Evolutionary conservation across 345 rosid species (phyloP).

Genomic region (Bruguiera parviflora): DNA sequence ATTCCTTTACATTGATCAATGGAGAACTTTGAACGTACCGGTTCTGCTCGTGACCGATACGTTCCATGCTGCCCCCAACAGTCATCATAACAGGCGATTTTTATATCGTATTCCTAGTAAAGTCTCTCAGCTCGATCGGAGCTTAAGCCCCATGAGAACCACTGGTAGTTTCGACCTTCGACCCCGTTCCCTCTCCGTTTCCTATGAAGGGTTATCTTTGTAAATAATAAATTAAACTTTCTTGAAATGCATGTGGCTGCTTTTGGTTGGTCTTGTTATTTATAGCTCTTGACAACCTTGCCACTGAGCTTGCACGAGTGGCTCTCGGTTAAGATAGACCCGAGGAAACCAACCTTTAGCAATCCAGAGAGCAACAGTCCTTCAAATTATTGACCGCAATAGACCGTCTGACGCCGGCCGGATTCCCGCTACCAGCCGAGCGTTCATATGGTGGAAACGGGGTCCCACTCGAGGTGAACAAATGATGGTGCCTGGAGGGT

Average conservation of each 20-base stretch:
- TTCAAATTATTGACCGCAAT: slow-evolving; percentile 14
- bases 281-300: background rate
- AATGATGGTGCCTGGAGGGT: slow-evolving; percentile 11
- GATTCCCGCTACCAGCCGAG: background rate
- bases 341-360: slow-evolving; percentile 13
- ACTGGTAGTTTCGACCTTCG: slow-evolving; percentile 12
- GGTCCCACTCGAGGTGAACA: slow-evolving; percentile 21
- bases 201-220: too few species aligned
- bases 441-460: slow-evolving; percentile 16
- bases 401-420: slow-evolving; percentile 18
- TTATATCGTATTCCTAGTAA: background rate
- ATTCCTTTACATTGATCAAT: background rate
- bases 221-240: background rate
- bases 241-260: slow-evolving; percentile 13
- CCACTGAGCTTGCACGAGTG: too few species aligned
- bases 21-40: slow-evolving; percentile 9
- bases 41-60: slow-evolving; percentile 39
- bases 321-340: background rate
- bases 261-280: slow-evolving; percentile 12
- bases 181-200: slow-evolving; percentile 16
- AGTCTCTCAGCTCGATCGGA: slow-evolving; percentile 20
- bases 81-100: slow-evolving; percentile 24
- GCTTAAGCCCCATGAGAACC: slow-evolving; percentile 27
- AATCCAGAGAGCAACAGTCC: slow-evolving; percentile 22
- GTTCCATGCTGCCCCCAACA: slow-evolving; percentile 30